These are phyloP conservation scores for Zygosaccharomyces rouxii DNA, from an alignment of 805 yeast genomes.

Conservation along the genomic window DNA sequence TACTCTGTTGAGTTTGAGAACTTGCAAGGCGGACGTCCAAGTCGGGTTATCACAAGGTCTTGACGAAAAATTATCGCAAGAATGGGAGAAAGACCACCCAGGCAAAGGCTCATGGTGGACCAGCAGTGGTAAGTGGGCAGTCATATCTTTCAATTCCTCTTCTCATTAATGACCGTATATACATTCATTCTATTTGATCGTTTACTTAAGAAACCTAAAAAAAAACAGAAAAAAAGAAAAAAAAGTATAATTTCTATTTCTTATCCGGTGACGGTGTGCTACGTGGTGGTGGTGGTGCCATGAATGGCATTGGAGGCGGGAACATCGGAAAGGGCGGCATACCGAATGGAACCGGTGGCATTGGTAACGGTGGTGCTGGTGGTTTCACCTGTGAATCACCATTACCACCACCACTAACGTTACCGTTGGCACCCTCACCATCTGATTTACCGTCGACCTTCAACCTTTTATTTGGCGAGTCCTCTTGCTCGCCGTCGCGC, in stretches of 20 bases:
- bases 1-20: slow-evolving; percentile 72
- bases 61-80: slow-evolving; percentile 59
- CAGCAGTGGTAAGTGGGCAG: slow-evolving; percentile 91
- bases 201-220: too few species aligned
- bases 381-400: background rate
- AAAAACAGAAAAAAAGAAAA: background rate
- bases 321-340: slow-evolving; percentile 38
- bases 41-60: slow-evolving; percentile 76
- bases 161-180: slow-evolving; percentile 3
- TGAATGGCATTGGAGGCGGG: slow-evolving; percentile 36
- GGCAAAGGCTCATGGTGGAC: slow-evolving; percentile 76
- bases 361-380: background rate
- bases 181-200: background rate
- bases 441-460: slow-evolving; percentile 11
- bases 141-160: slow-evolving; percentile 49
- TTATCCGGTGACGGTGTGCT: slow-evolving; percentile 3
- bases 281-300: slow-evolving; percentile 9
- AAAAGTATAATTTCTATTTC: background rate
- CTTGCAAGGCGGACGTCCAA: slow-evolving; percentile 93
- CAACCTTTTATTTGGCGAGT: slow-evolving; percentile 1
- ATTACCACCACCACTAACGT: background rate
- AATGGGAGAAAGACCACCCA: slow-evolving; percentile 58
- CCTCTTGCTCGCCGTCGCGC: slow-evolving; percentile 9
- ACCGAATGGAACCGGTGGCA: slow-evolving; percentile 31
- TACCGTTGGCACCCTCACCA: background rate